Percentiles rank a stretch among this genome's conserved stretches.
Evolutionary conservation across 2,329 filamentous ascomycete genomes (phyloP).

Genomic region (Pseudogymnoascus sp.): DNA sequence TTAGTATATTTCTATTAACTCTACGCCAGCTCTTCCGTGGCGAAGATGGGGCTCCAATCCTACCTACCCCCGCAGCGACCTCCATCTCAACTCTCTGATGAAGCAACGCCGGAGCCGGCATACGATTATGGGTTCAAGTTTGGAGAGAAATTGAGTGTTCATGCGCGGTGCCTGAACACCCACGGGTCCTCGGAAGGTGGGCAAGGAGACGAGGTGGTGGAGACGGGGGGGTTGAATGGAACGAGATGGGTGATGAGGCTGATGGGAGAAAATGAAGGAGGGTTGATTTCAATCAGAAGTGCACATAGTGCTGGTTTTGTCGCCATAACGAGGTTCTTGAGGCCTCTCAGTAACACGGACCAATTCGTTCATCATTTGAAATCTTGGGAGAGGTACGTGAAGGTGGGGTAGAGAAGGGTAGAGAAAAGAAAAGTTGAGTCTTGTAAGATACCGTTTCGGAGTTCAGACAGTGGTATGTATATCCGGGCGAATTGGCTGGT

Average conservation of each 20-base stretch:
- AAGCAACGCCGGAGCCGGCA: neutral
- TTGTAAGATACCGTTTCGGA: neutral
- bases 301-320: conserved; percentile 10
- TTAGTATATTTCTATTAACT: too few relatives aligned
- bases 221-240: neutral
- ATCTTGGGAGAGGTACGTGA: neutral
- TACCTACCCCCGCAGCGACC: too few relatives aligned
- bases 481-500: neutral
- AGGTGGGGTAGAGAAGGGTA: neutral
- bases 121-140: neutral
- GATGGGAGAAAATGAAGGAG: neutral
- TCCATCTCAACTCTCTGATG: too few relatives aligned
- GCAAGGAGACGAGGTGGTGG: neutral
- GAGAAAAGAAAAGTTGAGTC: neutral
- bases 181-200: neutral
- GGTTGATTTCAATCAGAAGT: conserved; percentile 7
- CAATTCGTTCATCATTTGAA: conserved; percentile 11
- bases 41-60: too few relatives aligned
- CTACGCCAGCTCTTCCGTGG: too few relatives aligned
- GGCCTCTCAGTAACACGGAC: conserved; percentile 11
- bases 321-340: conserved; percentile 9
- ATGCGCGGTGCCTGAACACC: neutral
- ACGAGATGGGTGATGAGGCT: neutral
- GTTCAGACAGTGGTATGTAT: neutral
- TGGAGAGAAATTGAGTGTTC: neutral